phyloP scores from a whole-genome alignment of 2,329 filamentous ascomycete species.

The Pseudocercospora vitis region DNA sequence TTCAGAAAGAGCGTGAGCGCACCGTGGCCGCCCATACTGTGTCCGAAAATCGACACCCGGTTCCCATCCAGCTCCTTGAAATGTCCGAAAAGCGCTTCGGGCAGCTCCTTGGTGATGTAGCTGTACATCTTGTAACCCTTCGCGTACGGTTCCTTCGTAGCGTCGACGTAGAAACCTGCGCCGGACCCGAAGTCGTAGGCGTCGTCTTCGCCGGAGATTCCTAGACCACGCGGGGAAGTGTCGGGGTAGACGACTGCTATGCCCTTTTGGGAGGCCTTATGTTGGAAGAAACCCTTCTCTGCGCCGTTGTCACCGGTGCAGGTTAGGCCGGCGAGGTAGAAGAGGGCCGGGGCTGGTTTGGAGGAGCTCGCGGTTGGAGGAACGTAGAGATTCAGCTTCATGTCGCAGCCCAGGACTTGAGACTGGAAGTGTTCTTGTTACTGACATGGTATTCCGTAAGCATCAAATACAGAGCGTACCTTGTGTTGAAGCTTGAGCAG shows the following conservation, averaged over 20 bases:
- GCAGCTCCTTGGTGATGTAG: conserved; percentile 89
- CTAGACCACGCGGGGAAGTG: conserved; percentile 81
- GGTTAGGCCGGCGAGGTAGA: conserved; percentile 92
- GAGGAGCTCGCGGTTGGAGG: conserved; percentile 66
- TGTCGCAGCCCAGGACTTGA: conserved; percentile 75
- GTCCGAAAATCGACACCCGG: conserved; percentile 81
- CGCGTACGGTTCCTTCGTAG: conserved; percentile 70
- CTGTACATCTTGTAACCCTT: conserved; percentile 90
- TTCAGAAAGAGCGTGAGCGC: conserved; percentile 89
- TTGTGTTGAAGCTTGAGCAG: conserved; percentile 88
- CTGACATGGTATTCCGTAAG: background rate
- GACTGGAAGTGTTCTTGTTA: conserved; percentile 53
- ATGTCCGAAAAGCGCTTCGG: conserved; percentile 67
- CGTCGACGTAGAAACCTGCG: conserved; percentile 93
- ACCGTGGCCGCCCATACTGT: conserved; percentile 97
- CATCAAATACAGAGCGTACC: conserved; percentile 19
- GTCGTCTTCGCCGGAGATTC: conserved; percentile 81
- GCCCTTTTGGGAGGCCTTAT: conserved; percentile 72
- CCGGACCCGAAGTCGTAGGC: conserved; percentile 87
- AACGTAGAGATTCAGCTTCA: conserved; percentile 90
- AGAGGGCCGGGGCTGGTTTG: conserved; percentile 74
- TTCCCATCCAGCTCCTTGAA: conserved; percentile 69
- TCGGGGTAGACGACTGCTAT: conserved; percentile 95
- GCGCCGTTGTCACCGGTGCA: conserved; percentile 83
- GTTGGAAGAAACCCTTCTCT: conserved; percentile 86